Evolutionary conservation across 805 yeast species (phyloP).

Genomic region (Torulaspora gathmanii): DNA sequence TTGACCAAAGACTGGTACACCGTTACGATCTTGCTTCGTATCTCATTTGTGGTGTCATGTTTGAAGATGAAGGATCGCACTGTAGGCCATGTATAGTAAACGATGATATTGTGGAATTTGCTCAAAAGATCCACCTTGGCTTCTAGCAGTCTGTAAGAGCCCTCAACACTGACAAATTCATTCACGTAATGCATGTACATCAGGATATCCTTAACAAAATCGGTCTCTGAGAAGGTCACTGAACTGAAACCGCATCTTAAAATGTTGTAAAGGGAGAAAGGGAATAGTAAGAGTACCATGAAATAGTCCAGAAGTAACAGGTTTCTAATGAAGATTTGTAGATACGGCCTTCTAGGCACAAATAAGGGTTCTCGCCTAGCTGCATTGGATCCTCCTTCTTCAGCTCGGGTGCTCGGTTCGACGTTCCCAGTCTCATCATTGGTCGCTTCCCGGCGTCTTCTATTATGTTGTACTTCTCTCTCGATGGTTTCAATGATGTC

Average conservation of each 20-base stretch:
- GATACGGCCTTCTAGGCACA: conserved; percentile 22
- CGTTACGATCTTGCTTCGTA: conserved; percentile 5
- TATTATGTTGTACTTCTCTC: conserved; percentile 12
- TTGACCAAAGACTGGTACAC: conserved; percentile 23
- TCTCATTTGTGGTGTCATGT: conserved; percentile 3
- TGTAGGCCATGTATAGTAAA: conserved; percentile 27
- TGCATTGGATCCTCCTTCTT: not conserved
- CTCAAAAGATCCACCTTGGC: conserved; percentile 24
- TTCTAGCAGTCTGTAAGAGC: conserved; percentile 15
- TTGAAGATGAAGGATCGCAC: conserved; percentile 4
- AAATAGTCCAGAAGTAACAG: conserved; percentile 30
- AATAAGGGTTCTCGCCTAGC: conserved; percentile 14
- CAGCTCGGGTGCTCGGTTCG: not conserved
- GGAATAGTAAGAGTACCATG: conserved; percentile 29
- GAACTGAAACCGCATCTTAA: conserved; percentile 28
- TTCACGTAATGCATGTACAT: conserved; percentile 23
- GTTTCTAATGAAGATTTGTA: conserved; percentile 24
- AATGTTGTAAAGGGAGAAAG: conserved; percentile 33
- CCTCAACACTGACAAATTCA: conserved; percentile 26
- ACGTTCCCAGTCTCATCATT: not conserved
- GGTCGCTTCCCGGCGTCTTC: conserved; percentile 3
- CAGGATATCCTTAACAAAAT: conserved; percentile 27
- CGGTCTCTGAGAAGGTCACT: conserved; percentile 30
- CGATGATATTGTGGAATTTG: conserved; percentile 33
- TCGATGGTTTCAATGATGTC: conserved; percentile 15